phyloP scores from a whole-genome alignment of 2,329 filamentous ascomycete species.

The Pyrenophora seminiperda region DNA sequence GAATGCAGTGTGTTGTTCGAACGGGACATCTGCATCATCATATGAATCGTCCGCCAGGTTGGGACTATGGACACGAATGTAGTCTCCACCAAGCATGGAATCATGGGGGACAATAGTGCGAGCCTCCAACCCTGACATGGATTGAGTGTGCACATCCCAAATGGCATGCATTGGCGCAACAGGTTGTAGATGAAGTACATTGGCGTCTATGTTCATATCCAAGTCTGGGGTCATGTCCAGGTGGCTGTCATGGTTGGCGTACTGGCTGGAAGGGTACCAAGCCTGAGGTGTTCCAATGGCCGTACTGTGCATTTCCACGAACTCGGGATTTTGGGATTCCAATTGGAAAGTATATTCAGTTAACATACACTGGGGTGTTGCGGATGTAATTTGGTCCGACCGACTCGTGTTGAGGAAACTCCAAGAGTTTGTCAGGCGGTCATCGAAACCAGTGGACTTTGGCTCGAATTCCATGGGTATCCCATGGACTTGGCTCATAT shows the following conservation, averaged over 20 bases:
- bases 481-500: conserved; percentile 24
- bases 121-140: conserved; percentile 2
- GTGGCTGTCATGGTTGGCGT: conserved; percentile 8
- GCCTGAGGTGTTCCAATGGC: conserved; percentile 1
- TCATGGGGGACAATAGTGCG: conserved; percentile 23
- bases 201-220: not conserved
- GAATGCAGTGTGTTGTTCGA: no score
- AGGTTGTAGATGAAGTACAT: conserved; percentile 3
- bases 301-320: conserved; percentile 5
- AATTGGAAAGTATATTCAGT: not conserved
- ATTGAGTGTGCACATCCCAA: conserved; percentile 2
- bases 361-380: conserved; percentile 10
- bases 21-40: not conserved
- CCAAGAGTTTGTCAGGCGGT: conserved; percentile 12
- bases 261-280: conserved; percentile 5
- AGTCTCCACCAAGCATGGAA: conserved; percentile 16
- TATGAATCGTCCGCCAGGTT: conserved; percentile 17
- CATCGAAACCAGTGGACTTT: conserved; percentile 13
- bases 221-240: not conserved
- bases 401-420: not conserved
- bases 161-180: no score
- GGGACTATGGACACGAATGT: conserved; percentile 16
- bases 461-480: conserved; percentile 15
- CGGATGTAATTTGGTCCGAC: conserved; percentile 1
- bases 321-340: conserved; percentile 7